These are phyloP conservation scores for Penicillium paradoxum DNA, from an alignment of 495 filamentous ascomycete genomes.

Conservation along the genomic window DNA sequence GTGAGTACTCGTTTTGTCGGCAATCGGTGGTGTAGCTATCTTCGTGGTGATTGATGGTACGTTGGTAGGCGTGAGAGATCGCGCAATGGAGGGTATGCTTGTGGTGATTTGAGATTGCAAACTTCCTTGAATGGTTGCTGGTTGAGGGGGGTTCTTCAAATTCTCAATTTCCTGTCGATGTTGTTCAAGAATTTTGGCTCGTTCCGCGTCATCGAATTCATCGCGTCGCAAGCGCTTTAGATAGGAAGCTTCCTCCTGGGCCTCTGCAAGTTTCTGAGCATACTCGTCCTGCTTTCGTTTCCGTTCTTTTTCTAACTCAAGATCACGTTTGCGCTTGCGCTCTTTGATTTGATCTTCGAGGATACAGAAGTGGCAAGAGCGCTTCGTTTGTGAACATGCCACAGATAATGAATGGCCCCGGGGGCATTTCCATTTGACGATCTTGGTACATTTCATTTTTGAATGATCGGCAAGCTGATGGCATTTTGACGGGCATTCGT, in stretches of 20 bases:
- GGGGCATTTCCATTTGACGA: conserved; percentile 45
- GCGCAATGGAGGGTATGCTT: no score
- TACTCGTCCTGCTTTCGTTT: conserved; percentile 49
- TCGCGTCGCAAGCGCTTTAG: conserved; percentile 47
- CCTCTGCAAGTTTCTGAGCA: conserved; percentile 41
- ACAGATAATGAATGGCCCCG: conserved; percentile 45
- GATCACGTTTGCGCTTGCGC: conserved; percentile 42
- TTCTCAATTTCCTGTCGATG: conserved; percentile 32
- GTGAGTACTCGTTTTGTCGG: no score
- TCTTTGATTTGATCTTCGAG: conserved; percentile 45
- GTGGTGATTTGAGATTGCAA: no score
- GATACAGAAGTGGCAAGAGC: conserved; percentile 27
- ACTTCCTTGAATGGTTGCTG: background rate
- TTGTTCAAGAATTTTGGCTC: conserved; percentile 44
- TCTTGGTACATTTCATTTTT: conserved; percentile 49
- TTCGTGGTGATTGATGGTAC: background rate
- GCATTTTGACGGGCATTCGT: conserved; percentile 57
- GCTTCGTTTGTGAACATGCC: conserved; percentile 30
- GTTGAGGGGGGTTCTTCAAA: conserved; percentile 5
- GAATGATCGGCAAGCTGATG: conserved; percentile 66
- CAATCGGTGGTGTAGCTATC: background rate
- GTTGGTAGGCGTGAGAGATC: no score
- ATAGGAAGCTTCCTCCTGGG: conserved; percentile 55
- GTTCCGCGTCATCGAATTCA: conserved; percentile 37
- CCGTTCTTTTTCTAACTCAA: conserved; percentile 50